Evolutionary conservation across 2,329 filamentous ascomycete genomes (phyloP).

Genomic region (Tolypocladium cylindrosporum): DNA sequence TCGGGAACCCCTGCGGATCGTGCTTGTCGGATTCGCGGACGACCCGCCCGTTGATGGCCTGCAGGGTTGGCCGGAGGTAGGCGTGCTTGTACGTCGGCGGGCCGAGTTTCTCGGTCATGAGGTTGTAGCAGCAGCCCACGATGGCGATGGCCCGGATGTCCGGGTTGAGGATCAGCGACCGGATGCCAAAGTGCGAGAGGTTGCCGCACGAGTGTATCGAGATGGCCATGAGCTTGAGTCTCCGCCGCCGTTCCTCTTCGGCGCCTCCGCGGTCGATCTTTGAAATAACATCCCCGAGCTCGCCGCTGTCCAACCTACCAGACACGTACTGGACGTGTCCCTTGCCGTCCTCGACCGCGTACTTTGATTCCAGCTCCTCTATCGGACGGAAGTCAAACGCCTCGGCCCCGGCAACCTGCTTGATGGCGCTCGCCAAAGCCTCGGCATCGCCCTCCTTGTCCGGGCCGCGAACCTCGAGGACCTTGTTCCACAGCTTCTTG

Average conservation of each 20-base stretch:
- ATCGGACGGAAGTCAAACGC: slow-evolving; percentile 36
- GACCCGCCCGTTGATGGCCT: slow-evolving; percentile 60
- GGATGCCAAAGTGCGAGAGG: slow-evolving; percentile 87
- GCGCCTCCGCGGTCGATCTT: slow-evolving; percentile 35
- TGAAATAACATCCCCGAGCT: slow-evolving; percentile 57
- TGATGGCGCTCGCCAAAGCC: slow-evolving; percentile 20
- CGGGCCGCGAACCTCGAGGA: slow-evolving; percentile 28
- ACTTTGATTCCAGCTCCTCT: slow-evolving; percentile 37
- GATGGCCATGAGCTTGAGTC: slow-evolving; percentile 65
- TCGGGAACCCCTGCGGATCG: slow-evolving; percentile 88
- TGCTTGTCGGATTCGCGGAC: slow-evolving; percentile 57
- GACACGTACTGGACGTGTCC: slow-evolving; percentile 71
- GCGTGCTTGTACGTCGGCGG: slow-evolving; percentile 81
- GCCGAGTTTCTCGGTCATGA: slow-evolving; percentile 81
- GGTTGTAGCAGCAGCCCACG: slow-evolving; percentile 96
- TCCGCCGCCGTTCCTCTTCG: slow-evolving; percentile 15
- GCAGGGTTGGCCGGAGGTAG: slow-evolving; percentile 57
- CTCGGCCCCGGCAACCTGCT: slow-evolving; percentile 22
- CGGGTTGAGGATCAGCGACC: slow-evolving; percentile 75
- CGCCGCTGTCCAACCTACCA: slow-evolving; percentile 62
- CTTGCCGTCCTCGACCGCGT: slow-evolving; percentile 49
- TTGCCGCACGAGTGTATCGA: slow-evolving; percentile 98
- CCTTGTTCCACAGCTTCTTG: slow-evolving; percentile 64
- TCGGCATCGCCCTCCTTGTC: slow-evolving; percentile 29
- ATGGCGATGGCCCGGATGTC: slow-evolving; percentile 85